Percentiles rank a stretch among this genome's conserved stretches.
These are phyloP conservation scores for Xylariaceae sp. DNA, from an alignment of 2,329 filamentous ascomycete genomes.

Conservation along the genomic window DNA sequence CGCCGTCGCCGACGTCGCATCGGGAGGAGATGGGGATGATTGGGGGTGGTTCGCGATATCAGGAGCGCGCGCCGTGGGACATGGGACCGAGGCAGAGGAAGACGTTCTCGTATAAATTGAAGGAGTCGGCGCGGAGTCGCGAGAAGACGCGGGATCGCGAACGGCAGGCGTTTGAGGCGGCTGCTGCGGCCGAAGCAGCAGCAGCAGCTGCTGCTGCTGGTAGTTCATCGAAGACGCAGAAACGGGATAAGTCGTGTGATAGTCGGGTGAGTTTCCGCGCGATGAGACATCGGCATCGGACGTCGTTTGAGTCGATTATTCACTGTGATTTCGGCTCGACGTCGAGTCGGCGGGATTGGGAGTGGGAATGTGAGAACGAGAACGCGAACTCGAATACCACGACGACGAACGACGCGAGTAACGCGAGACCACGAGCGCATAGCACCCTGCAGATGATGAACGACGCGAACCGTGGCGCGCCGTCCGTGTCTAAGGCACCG, in stretches of 20 bases:
- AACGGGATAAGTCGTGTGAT: conserved; percentile 2
- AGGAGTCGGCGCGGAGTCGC: conserved; percentile 7
- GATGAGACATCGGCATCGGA: conserved; percentile 13
- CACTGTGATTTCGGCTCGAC: conserved; percentile 10
- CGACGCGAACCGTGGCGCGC: conserved; percentile 44
- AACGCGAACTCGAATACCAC: background rate
- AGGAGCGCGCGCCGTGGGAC: background rate
- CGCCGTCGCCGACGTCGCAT: too few species aligned
- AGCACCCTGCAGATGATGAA: conserved; percentile 37
- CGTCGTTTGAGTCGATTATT: conserved; percentile 15
- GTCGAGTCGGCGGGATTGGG: background rate
- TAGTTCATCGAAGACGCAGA: background rate
- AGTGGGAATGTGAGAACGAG: background rate
- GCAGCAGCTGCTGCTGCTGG: background rate
- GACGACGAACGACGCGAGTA: background rate
- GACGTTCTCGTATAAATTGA: conserved; percentile 18
- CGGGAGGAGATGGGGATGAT: too few species aligned
- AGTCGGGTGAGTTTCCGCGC: background rate
- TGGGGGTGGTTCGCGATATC: background rate
- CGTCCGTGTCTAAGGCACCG: conserved; percentile 41
- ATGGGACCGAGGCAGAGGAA: conserved; percentile 7
- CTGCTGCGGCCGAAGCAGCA: background rate
- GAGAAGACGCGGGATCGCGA: background rate
- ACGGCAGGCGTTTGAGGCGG: too few species aligned
- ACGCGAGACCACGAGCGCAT: background rate